Evolutionary conservation across 306 rosid species (phyloP).

Genomic region (Mucuna pruriens): DNA sequence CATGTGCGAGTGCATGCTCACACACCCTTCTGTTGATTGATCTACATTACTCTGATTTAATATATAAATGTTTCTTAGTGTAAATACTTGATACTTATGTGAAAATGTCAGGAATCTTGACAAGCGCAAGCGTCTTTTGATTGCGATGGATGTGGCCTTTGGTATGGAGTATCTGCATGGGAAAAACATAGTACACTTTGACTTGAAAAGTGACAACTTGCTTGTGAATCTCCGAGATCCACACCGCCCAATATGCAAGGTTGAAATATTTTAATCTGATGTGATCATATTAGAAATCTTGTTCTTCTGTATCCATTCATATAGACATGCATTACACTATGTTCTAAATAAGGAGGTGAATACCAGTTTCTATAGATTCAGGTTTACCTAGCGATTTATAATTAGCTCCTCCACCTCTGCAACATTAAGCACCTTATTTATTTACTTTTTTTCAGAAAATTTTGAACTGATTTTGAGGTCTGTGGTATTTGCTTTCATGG

Average conservation of each 20-base stretch:
- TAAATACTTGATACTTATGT: conserved; percentile 24
- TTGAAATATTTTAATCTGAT: conserved; percentile 40
- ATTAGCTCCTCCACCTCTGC: conserved; percentile 12
- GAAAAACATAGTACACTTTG: conserved; percentile 94
- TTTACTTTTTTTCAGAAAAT: not conserved
- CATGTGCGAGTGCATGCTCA: not conserved
- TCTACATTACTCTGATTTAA: conserved; percentile 21
- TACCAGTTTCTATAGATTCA: not conserved
- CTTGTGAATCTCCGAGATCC: conserved; percentile 95
- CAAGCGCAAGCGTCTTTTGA: conserved; percentile 82
- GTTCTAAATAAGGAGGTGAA: conserved; percentile 5
- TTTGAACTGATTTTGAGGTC: conserved; percentile 16
- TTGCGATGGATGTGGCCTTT: conserved; percentile 96
- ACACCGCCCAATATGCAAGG: conserved; percentile 96
- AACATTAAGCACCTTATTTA: not conserved
- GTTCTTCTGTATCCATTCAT: conserved; percentile 8
- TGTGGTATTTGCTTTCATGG: conserved; percentile 19
- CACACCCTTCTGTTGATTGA: not conserved
- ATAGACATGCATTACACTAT: conserved; percentile 3
- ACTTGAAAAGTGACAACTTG: conserved; percentile 95
- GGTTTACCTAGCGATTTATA: conserved; percentile 28
- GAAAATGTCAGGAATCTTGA: conserved; percentile 70
- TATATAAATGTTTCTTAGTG: not conserved
- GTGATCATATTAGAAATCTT: conserved; percentile 21
- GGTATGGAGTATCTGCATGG: conserved; percentile 98